Evolutionary conservation across 108 stramenopile species (phyloP).

Genomic region (Cyclostephanos invisitatus): DNA sequence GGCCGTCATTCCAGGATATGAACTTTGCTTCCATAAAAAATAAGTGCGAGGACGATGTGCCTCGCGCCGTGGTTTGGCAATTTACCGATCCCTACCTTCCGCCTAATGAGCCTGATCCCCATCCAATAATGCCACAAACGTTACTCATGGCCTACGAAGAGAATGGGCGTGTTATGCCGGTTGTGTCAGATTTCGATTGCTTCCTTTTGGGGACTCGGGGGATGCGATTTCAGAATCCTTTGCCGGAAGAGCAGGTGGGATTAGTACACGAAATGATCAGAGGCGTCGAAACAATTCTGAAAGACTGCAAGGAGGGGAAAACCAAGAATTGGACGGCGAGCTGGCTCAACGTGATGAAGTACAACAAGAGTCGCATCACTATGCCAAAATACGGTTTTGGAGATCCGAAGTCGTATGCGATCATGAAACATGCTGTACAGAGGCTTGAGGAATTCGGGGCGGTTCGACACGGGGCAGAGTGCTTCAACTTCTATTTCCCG

Average conservation of each 20-base stretch:
- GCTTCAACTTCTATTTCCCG: conserved; percentile 80
- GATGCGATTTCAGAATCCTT: conserved; percentile 54
- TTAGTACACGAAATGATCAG: conserved; percentile 62
- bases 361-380: conserved; percentile 37
- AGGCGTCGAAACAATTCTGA: conserved; percentile 60
- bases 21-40: conserved; percentile 57
- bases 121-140: conserved; percentile 62
- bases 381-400: conserved; percentile 76
- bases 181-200: conserved; percentile 75
- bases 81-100: conserved; percentile 43
- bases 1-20: conserved; percentile 67
- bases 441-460: conserved; percentile 63
- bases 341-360: conserved; percentile 70
- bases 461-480: conserved; percentile 78
- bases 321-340: conserved; percentile 63
- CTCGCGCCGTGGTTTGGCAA: conserved; percentile 63
- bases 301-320: conserved; percentile 28
- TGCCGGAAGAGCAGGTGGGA: conserved; percentile 64
- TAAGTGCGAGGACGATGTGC: conserved; percentile 33
- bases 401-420: conserved; percentile 73
- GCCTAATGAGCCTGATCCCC: conserved; percentile 45
- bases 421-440: conserved; percentile 68
- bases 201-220: conserved; percentile 64
- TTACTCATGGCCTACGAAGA: conserved; percentile 80
- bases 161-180: conserved; percentile 58